phyloP scores from a whole-genome alignment of 768 basidiomycete species.

The Lentinula edodes region DNA sequence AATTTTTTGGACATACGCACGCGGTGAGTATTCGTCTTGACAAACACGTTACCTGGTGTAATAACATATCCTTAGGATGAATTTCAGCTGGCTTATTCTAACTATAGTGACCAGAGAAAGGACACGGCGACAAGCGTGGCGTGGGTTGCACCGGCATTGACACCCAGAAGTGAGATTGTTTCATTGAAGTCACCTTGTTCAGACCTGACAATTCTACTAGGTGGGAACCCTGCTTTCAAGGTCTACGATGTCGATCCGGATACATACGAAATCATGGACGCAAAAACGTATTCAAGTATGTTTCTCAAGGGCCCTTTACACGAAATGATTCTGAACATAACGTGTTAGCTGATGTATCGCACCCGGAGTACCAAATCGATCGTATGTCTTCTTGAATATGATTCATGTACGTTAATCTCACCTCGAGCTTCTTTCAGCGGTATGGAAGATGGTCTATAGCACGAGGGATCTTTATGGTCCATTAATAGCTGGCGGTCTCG shows the following conservation, averaged over 20 bases:
- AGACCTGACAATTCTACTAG: conserved; percentile 19
- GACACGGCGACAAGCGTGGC: conserved; percentile 41
- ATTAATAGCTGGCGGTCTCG: conserved; percentile 29
- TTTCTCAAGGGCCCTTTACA: background rate
- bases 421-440: conserved; percentile 23
- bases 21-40: background rate
- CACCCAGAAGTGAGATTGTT: conserved; percentile 41
- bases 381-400: conserved; percentile 26
- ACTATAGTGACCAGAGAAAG: conserved; percentile 40
- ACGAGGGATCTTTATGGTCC: conserved; percentile 48
- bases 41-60: no score
- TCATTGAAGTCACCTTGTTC: background rate
- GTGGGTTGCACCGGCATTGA: conserved; percentile 50
- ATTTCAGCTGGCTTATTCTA: conserved; percentile 54
- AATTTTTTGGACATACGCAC: conserved; percentile 32
- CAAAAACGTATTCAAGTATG: conserved; percentile 44
- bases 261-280: conserved; percentile 61
- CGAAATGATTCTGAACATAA: background rate
- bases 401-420: background rate
- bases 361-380: conserved; percentile 37
- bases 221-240: conserved; percentile 51
- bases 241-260: conserved; percentile 63
- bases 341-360: conserved; percentile 32
- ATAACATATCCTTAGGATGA: conserved; percentile 34
- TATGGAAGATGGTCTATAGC: conserved; percentile 53